Base-by-base conservation (phyloP, 257 asterid genomes). In the Solanum bulbocastanum region DNA sequence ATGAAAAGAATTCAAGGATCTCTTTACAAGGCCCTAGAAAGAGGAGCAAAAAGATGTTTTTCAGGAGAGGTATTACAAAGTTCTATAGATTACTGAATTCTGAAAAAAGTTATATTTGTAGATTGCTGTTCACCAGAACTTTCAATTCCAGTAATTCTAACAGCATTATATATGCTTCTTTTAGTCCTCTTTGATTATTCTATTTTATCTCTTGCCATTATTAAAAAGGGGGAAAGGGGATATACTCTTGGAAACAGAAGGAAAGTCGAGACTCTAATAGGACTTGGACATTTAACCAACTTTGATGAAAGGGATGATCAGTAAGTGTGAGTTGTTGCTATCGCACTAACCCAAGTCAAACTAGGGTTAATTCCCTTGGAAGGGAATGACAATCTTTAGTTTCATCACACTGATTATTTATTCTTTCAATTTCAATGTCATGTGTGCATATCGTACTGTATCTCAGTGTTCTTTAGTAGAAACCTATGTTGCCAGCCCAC, bases 41-140 rank as follows among this genome's bases (percentile, higher is more conserved):
- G 92, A 93, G 94, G 89, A 94, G 94, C 91, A 95, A 94, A 91
- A 97, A 94, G 91, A 91, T 87, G 90, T 93, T 91, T 83, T 94
- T 92, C 32, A 85, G 91, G 87, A 93, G 88, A 92, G 99, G 99
- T 96, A 90, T 83, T 42, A 44, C 84, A 25, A 79, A 23, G 36
- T 40, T 78, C 33, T 78, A 8, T 78, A 1, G 36, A 78, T 40
- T 76, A 39, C 83, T 23, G 83, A 73, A 74, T 74, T 74, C 82
- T 36, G 30, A 22, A 74, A 72, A 73, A 76, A 39, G 25, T 11
- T 65, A 30, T 22, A 30, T 6, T 40, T 78, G 62, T 42, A 78
- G 84, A n/a, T 78, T 79, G 32, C 65, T 44, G 39, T n/a, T 79
- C 36, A 40, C 27, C 15, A 15, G 40, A 44, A 25, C 36, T 79